Evolutionary conservation across 2,329 filamentous ascomycete species (phyloP), one percentile per base, ranked within the genome.

Genomic region (Trichoderma sp.): DNA sequence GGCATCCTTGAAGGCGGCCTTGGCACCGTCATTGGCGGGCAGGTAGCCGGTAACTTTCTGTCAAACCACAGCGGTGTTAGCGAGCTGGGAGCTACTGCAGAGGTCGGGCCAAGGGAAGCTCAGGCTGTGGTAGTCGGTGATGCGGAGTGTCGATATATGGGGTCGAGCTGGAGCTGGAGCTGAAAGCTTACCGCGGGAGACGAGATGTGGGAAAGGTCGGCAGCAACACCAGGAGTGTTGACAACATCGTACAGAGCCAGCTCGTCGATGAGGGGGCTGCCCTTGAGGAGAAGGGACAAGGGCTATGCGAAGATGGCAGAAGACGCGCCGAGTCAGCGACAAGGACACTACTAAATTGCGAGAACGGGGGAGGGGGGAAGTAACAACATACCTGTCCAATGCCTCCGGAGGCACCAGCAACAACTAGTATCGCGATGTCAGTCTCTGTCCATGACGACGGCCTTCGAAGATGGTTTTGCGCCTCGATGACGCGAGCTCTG

Each of bases 211-310:
- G 93, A 97, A 67, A 99, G 88, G 79, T 99, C 95, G 75, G 94
- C 89, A 70, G 93, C 92, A 76, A 99, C 95, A 80, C 95, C 95
- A 73, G 93, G 93, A 58, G 93, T 96, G 87, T 98, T 97, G 80
- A 98, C 94, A 71, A 99, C 93, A 96, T 99, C 95, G 85, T 97
- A 99, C 74, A 99, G 91, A 68, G 93, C 85, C 74, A 99, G 91
- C 83, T 98, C 92, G 75, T 94, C 90, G 74, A 99, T 85, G 75
- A 92, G 88, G 70, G 93, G 90, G 76, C 85, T 91, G 71, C 90
- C 88, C 88, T 99, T 99, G 78, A 98, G 86, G 74, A 99, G 90
- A 72, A 99, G 91, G 71, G 95, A 99, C 75, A 99, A 86, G 72
- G 95, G 95, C 93, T 98, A 64, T 28, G 34, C 61, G 47, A 43